These are phyloP conservation scores for Amaranthus tricolor DNA, from an alignment of 179 eudicot species.

Conservation along the genomic window DNA sequence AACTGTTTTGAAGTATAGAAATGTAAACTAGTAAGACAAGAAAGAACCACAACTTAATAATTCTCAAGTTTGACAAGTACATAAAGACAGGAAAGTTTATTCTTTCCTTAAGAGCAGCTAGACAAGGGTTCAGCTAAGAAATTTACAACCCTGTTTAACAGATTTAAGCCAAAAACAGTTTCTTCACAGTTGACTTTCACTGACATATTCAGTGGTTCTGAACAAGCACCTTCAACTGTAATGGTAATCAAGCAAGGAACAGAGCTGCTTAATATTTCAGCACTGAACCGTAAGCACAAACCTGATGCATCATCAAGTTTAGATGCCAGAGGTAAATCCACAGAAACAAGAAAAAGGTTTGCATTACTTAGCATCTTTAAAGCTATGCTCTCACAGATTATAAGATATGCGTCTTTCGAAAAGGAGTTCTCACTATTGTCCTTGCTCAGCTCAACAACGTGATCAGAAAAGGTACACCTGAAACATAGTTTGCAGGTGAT, in stretches of 20 bases:
- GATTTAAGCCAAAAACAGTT: slow-evolving; percentile 92
- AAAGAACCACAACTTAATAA: neutral
- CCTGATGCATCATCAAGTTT: slow-evolving; percentile 81
- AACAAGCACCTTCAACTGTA: slow-evolving; percentile 75
- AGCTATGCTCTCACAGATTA: slow-evolving; percentile 75
- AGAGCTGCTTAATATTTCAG: slow-evolving; percentile 80
- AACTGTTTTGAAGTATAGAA: neutral
- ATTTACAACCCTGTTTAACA: slow-evolving; percentile 77
- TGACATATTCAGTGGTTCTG: slow-evolving; percentile 63
- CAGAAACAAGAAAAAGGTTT: slow-evolving; percentile 70
- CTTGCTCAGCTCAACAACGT: slow-evolving; percentile 50
- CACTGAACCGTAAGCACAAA: slow-evolving; percentile 69
- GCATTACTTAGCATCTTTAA: slow-evolving; percentile 83
- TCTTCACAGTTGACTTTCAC: slow-evolving; percentile 97
- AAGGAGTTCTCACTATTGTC: slow-evolving; percentile 37
- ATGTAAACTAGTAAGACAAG: slow-evolving; percentile 8
- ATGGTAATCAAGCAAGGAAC: slow-evolving; percentile 76
- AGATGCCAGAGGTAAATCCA: slow-evolving; percentile 73
- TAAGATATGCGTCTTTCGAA: slow-evolving; percentile 60
- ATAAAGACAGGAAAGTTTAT: neutral
- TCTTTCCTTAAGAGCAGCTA: slow-evolving; percentile 4
- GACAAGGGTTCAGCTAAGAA: slow-evolving; percentile 58
- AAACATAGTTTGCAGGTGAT: slow-evolving; percentile 10
- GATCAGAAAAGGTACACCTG: slow-evolving; percentile 86
- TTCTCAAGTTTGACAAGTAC: slow-evolving; percentile 3